Base-by-base conservation (phyloP, 2,329 filamentous ascomycete species). In the Claviceps purpurea region DNA sequence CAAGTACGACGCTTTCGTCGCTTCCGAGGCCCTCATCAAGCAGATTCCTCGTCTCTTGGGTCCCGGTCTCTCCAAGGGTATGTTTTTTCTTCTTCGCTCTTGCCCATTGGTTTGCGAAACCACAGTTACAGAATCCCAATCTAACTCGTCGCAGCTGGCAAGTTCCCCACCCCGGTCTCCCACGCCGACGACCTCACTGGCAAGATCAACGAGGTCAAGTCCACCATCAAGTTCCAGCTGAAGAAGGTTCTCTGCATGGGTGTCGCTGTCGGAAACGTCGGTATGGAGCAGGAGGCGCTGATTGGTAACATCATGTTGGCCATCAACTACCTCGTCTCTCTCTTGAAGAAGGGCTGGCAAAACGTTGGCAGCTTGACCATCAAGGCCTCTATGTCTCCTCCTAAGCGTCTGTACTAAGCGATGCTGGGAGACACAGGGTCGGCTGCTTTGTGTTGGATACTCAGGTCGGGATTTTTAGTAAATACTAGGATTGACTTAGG, bases 171-270 rank as follows among this genome's bases (percentile, higher is more conserved):
- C 61, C 93, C 93, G 63, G 87, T 98, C 76, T 96, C 90, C 61
- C 93, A 98, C 86, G 73, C 79, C 73, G 93, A 98, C 70, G 91
- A 97, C 73, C 84, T 98, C 63, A 79, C 76, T 72, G 82, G 77
- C 81, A 96, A 95, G 85, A 89, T 97, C 81, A 95, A 79, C 78
- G 93, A 98, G 74, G 91, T 98, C 83, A 97, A 96, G 87, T 95
- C 89, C 67, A 98, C 93, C 75, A 97, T 98, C 86, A 98, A 98
- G 86, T 98, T 98, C 87, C 90, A 98, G 84, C 82, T 98, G 70
- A 98, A 98, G 89, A 98, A 98, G 88, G 93, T 98, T 73, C 83
- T 98, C 65, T 98, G 93, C 83, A 90, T 98, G 84, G 93, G 91
- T 86, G 91, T 97, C 72, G 93, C 93, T 65, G 88, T 98, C 69